These are phyloP conservation scores for Daedaleopsis nitida DNA, from an alignment of 768 basidiomycete species.

Conservation along the genomic window DNA sequence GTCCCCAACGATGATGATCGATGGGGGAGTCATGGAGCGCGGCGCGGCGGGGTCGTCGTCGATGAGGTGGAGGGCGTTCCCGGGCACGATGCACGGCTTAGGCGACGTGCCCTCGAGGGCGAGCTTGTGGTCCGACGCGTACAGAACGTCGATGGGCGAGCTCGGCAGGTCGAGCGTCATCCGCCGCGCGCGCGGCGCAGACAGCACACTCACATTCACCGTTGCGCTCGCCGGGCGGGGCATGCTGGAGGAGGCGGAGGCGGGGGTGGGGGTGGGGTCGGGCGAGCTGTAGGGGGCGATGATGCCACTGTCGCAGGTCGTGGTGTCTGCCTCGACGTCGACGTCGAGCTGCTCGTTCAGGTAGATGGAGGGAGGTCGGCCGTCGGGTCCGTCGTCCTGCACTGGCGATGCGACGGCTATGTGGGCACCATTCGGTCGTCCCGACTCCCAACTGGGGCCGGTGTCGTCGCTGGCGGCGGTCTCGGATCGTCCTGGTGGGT, in stretches of 20 bases:
- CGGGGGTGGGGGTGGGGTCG: not conserved
- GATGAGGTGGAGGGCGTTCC: conserved; percentile 37
- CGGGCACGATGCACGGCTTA: conserved; percentile 35
- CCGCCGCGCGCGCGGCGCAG: conserved; percentile 7
- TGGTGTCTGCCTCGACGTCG: no score
- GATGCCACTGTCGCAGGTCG: not conserved
- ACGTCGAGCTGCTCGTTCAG: not conserved
- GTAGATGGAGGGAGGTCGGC: conserved; percentile 3
- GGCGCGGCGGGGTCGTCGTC: conserved; percentile 32
- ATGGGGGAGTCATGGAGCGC: conserved; percentile 27
- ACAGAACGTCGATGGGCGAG: conserved; percentile 22
- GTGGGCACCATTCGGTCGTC: not conserved
- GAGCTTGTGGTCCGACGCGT: conserved; percentile 24
- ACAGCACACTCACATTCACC: not conserved
- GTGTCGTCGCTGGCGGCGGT: not conserved
- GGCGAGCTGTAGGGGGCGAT: not conserved
- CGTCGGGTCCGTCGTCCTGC: not conserved
- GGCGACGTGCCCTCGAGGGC: conserved; percentile 28
- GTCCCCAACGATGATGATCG: conserved; percentile 24
- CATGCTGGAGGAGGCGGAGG: not conserved
- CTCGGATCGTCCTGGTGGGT: no score
- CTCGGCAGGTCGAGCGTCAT: conserved; percentile 21
- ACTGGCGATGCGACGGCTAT: not conserved
- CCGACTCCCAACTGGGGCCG: not conserved
- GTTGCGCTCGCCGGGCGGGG: conserved; percentile 1